These are phyloP conservation scores for Baorangia bicolor DNA, from an alignment of 768 basidiomycete species.

Conservation along the genomic window DNA sequence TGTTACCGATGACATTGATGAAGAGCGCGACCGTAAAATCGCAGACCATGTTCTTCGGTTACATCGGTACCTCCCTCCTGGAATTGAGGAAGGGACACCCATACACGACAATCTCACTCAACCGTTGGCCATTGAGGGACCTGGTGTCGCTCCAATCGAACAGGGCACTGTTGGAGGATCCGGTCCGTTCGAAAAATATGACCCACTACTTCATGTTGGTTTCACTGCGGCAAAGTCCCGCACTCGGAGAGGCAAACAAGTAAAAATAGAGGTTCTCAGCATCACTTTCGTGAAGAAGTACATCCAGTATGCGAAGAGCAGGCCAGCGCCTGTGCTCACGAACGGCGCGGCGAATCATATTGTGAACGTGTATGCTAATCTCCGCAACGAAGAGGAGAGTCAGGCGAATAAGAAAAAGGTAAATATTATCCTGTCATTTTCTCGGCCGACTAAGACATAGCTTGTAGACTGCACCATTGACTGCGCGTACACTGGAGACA, in stretches of 20 bases:
- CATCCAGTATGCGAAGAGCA: slow-evolving; percentile 94
- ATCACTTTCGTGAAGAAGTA: slow-evolving; percentile 98
- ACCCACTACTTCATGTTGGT: slow-evolving; percentile 91
- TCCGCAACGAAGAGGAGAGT: slow-evolving; percentile 88
- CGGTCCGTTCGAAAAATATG: slow-evolving; percentile 93
- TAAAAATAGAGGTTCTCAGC: slow-evolving; percentile 80
- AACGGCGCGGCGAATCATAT: slow-evolving; percentile 95
- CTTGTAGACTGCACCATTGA: slow-evolving; percentile 88
- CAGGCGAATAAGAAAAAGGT: slow-evolving; percentile 87
- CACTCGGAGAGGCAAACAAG: slow-evolving; percentile 57
- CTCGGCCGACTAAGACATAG: slow-evolving; percentile 13
- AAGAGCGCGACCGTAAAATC: slow-evolving; percentile 88
- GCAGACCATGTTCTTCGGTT: slow-evolving; percentile 97
- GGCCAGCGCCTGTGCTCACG: slow-evolving; percentile 79
- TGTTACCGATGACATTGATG: slow-evolving; percentile 97
- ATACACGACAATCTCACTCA: slow-evolving; percentile 85
- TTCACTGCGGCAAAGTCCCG: slow-evolving; percentile 50
- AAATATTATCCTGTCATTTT: neutral
- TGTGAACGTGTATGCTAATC: slow-evolving; percentile 84
- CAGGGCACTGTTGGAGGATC: slow-evolving; percentile 38
- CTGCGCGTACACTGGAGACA: slow-evolving; percentile 97
- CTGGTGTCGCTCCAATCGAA: slow-evolving; percentile 42
- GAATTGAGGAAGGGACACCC: slow-evolving; percentile 95
- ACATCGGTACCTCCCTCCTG: slow-evolving; percentile 95
- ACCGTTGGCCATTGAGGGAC: slow-evolving; percentile 83